Evolutionary conservation across 2,329 filamentous ascomycete genomes (phyloP).

Genomic region (Colletotrichum destructivum): DNA sequence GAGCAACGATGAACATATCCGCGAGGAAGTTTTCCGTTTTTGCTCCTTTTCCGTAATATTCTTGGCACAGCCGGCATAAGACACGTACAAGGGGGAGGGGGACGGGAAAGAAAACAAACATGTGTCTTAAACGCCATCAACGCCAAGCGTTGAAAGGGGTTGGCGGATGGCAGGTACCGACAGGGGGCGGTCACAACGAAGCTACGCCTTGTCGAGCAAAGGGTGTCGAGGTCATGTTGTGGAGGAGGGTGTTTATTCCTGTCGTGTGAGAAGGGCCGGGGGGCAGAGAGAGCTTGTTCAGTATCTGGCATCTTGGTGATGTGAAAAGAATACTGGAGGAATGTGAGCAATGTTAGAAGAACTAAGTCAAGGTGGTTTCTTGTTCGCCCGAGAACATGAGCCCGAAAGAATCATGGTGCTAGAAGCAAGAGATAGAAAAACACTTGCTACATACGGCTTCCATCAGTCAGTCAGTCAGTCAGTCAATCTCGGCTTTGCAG

Average conservation of each 20-base stretch:
- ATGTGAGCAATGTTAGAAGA: background rate
- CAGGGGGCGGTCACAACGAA: constrained; percentile 5
- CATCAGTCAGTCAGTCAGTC: background rate
- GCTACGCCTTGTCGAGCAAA: constrained; percentile 2
- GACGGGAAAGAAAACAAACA: constrained; percentile 19
- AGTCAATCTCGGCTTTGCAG: background rate
- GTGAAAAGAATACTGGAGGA: background rate
- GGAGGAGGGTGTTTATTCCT: too few relatives aligned
- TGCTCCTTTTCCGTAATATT: constrained; percentile 24
- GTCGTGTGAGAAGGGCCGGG: background rate
- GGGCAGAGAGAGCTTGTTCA: background rate
- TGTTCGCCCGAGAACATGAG: background rate
- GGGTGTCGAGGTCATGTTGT: background rate
- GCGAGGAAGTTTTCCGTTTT: constrained; percentile 5
- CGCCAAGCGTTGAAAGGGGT: constrained; percentile 24
- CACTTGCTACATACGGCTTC: background rate
- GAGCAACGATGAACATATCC: constrained; percentile 9
- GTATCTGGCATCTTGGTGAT: background rate
- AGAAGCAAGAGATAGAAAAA: background rate
- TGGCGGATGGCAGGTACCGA: constrained; percentile 20
- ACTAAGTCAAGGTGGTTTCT: too few relatives aligned
- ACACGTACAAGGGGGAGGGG: background rate
- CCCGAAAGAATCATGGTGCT: background rate
- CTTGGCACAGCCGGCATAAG: constrained; percentile 29
- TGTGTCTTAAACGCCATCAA: constrained; percentile 14